Evolutionary conservation across 2,329 filamentous ascomycete species (phyloP).

Genomic region (Penicillium sclerotiorum): DNA sequence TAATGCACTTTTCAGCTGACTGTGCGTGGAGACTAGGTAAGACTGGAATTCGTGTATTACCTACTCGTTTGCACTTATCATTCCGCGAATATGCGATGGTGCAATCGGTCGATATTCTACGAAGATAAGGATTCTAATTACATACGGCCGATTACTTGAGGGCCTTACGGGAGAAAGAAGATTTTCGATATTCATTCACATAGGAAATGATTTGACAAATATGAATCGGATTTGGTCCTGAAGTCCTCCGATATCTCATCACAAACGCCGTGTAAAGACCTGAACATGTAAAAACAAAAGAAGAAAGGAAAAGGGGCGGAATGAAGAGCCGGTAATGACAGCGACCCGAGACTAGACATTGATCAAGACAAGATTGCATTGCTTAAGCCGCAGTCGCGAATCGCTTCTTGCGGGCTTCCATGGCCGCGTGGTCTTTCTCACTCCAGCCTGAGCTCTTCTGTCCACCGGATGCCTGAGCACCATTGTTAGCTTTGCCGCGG

Average conservation of each 20-base stretch:
- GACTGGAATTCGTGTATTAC: too few relatives aligned
- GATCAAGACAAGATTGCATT: neutral
- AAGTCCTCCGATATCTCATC: constrained; percentile 21
- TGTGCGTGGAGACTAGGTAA: constrained; percentile 1
- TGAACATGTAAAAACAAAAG: constrained; percentile 11
- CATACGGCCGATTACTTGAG: too few relatives aligned
- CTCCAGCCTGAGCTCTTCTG: constrained; percentile 26
- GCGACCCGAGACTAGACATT: neutral
- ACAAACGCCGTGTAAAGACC: constrained; percentile 28
- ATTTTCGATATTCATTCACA: neutral
- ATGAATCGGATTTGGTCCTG: constrained; percentile 16
- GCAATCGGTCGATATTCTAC: neutral
- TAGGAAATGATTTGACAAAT: neutral
- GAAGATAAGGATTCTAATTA: neutral
- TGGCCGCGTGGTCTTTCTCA: constrained; percentile 46
- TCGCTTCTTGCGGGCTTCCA: constrained; percentile 53
- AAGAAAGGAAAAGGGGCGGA: neutral
- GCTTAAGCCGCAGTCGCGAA: constrained; percentile 41
- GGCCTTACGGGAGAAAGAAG: too few relatives aligned
- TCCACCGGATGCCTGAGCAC: neutral
- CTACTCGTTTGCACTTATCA: too few relatives aligned
- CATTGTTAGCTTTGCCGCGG: constrained; percentile 14
- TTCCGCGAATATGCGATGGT: too few relatives aligned
- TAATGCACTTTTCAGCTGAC: constrained; percentile 35
- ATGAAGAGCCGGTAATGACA: too few relatives aligned